Percentiles rank a stretch among this genome's conserved stretches.
These are phyloP conservation scores for Angomonas ambiguus DNA, from an alignment of 208 protist species.

Conservation along the genomic window DNA sequence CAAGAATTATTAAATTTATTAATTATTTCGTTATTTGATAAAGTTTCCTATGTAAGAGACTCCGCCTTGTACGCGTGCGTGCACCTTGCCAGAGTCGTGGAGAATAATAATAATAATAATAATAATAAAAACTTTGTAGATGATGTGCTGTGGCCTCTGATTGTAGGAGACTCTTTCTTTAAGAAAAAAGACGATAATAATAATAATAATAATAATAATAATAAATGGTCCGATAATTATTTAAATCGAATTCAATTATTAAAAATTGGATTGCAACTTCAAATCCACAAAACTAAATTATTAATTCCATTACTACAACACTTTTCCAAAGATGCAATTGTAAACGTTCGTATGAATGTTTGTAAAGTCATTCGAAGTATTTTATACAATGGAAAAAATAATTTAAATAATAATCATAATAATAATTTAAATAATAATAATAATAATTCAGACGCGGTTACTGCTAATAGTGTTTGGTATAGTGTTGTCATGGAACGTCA, in stretches of 20 bases:
- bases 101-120: neutral
- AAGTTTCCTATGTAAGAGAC: conserved; percentile 70
- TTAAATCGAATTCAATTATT: conserved; percentile 66
- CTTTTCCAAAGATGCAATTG: conserved; percentile 55
- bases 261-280: conserved; percentile 55
- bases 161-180: conserved; percentile 33
- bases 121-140: conserved; percentile 45
- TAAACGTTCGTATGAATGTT: conserved; percentile 78
- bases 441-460: neutral
- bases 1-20: conserved; percentile 64
- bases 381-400: conserved; percentile 17
- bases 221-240: conserved; percentile 75
- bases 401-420: neutral
- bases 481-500: neutral
- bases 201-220: too few species aligned
- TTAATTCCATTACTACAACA: conserved; percentile 74
- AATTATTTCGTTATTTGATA: conserved; percentile 74
- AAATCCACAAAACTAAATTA: conserved; percentile 58
- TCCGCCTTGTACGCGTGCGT: conserved; percentile 38
- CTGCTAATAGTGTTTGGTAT: neutral
- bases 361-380: conserved; percentile 61
- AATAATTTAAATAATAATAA: conserved; percentile 2
- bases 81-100: neutral
- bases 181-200: neutral
- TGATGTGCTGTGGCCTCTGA: conserved; percentile 72